phyloP scores from a whole-genome alignment of 1,284 basidiomycete genomes.

The Cerioporus squamosus region DNA sequence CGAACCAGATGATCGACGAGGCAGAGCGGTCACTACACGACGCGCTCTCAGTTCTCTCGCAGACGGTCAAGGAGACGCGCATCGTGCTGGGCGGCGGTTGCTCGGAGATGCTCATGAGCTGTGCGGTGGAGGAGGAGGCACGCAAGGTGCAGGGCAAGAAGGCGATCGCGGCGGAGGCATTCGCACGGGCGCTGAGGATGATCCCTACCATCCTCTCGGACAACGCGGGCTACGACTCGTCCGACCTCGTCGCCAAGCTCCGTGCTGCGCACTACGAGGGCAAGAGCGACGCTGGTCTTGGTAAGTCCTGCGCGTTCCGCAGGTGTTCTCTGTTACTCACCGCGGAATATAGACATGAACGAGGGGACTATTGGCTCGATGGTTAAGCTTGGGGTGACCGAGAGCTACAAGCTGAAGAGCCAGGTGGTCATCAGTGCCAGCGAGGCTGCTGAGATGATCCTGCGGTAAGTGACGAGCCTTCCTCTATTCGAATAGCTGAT shows the following conservation, averaged over 20 bases:
- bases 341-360: slow-evolving; percentile 75
- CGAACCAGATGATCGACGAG: slow-evolving; percentile 99
- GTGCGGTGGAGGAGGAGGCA: slow-evolving; percentile 90
- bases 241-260: slow-evolving; percentile 91
- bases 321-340: background rate
- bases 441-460: slow-evolving; percentile 98
- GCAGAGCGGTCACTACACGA: slow-evolving; percentile 98
- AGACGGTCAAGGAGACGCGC: slow-evolving; percentile 97
- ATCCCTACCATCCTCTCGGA: slow-evolving; percentile 97
- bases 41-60: slow-evolving; percentile 95
- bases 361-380: slow-evolving; percentile 87
- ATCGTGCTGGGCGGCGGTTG: slow-evolving; percentile 96
- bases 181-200: slow-evolving; percentile 88
- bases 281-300: slow-evolving; percentile 81
- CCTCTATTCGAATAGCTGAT: background rate
- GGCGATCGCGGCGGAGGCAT: slow-evolving; percentile 93
- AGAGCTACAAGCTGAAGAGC: slow-evolving; percentile 97
- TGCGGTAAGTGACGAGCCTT: slow-evolving; percentile 65
- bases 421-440: slow-evolving; percentile 95
- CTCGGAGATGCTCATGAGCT: slow-evolving; percentile 97
- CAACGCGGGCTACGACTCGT: slow-evolving; percentile 97
- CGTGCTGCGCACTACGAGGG: slow-evolving; percentile 96
- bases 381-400: slow-evolving; percentile 87
- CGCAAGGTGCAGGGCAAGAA: slow-evolving; percentile 91
- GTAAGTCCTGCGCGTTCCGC: slow-evolving; percentile 46